Evolutionary conservation across 257 asterid species (phyloP), one percentile per base, ranked within the genome.

Genomic region (Scutellaria galericulata): DNA sequence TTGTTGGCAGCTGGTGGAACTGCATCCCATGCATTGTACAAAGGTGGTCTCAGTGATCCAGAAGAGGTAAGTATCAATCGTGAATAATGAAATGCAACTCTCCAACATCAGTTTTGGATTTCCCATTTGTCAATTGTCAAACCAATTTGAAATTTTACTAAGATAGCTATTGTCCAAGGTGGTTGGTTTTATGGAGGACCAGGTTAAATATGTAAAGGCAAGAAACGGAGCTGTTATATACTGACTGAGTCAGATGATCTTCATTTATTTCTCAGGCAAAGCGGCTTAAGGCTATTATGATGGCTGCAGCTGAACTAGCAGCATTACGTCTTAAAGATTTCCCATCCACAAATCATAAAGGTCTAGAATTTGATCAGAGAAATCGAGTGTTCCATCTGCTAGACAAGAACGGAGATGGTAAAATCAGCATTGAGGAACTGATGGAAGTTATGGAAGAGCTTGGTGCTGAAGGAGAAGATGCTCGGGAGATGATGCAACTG

Each of bases 371-470:
- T 76, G 92, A 89, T 74, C 76, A 56, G 66, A 81, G 89, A 66
- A 87, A 86, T 67, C 81, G 83, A 56, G 88, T 89, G 9, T 94
- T 91, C 82, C 83, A 75, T 66, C 87, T 94, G 82, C 89, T 94
- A 57, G 98, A 94, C 84, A 94, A 94, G 88, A 91, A 91, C 61
- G 97, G 92, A 81, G 98, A 94, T 75, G 98, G 97, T 57, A 94
- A 84, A 76, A 86, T 91, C 84, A 88, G 97, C 83, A 88, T 93
- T 14, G 96, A 89, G 68, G 98, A 93, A 73, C 98, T 93, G 78
- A 93, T 85, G 91, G 97, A 93, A 78, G 91, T 91, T 54, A 93
- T 93, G 97, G 97, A 89, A 74, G 97, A 93, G 81, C 89, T 93
- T 5, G 96, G 98, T 71, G 98, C 97, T 67, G 81, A 82, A 74